Base-by-base conservation (phyloP, 1,284 basidiomycete species). In the Caloboletus firmus region DNA sequence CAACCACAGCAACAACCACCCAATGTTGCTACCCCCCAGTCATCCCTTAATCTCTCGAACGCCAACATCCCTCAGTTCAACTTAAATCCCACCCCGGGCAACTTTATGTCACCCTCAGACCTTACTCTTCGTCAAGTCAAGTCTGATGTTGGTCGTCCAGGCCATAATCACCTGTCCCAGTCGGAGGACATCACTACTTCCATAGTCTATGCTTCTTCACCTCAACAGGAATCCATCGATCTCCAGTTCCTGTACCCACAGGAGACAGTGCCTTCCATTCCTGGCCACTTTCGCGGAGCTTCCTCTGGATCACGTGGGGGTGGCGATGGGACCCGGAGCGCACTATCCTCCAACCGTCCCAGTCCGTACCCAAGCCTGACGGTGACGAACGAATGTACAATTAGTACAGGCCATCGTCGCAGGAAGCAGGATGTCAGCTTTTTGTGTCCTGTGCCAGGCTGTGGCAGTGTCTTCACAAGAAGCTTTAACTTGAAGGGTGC, bases 381-480 rank as follows among this genome's bases (percentile, higher is more conserved):
- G 13, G 63, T 65, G 34, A 90, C 88, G 41, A 91, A 85, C 22
- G 82, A 83, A 31, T 81, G 86, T 54, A 90, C 89, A 40, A 82
- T 82, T 34, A 83, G 86, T 68, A 89, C 87, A 7, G 87, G 84
- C 58, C 81, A 85, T 63, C 81, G 80, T 58, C 76, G 88, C 45
- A 76, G 88, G 61, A 91, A 87, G 65, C 85, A 87, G 65, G 84
- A 87, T 49, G 85, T 88, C 49, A 84, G 80, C 61, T 91, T 90
- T 65, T 69, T 78, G 44, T 91, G 89, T 72, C 85, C 86, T 42
- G 82, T 91, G 36, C 81, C 83, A 4, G 86, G 87, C 17, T 93
- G 90, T 69, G 88, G 88, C 35, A 88, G 85, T 65, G 91, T 89
- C 22, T 93, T 93, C 63, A 92, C 90, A 39, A 76, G 89, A 63